Conservation (phyloP, 2,329 filamentous ascomycete species). For the Fusarium sp. region DNA sequence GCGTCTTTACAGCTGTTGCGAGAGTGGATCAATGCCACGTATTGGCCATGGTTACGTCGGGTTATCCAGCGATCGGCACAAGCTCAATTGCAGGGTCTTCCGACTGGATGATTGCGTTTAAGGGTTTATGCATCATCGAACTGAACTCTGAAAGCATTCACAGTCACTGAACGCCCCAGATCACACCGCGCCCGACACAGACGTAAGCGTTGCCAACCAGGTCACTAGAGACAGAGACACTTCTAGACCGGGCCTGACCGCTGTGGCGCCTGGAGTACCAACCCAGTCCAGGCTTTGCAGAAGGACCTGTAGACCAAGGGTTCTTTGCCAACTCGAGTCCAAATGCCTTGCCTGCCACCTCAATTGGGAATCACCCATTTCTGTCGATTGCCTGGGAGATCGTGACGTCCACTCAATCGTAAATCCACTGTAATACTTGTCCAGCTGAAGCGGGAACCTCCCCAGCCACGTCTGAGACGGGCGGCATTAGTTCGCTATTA, state of each 20-base stretch:
- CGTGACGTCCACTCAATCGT: not conserved
- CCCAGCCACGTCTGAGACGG: slow-evolving; percentile 1
- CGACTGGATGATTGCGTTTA: not conserved
- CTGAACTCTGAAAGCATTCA: not conserved
- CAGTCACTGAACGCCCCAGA: not conserved
- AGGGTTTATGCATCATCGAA: not conserved
- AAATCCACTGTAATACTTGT: not conserved
- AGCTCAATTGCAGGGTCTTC: not conserved
- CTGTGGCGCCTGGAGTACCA: not conserved
- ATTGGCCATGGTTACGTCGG: slow-evolving; percentile 1
- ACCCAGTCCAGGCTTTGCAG: not conserved
- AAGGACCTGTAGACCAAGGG: not conserved
- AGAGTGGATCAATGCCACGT: not conserved
- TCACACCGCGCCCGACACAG: not conserved
- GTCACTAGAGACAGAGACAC: not conserved
- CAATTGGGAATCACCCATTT: too few relatives aligned
- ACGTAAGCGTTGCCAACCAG: not conserved
- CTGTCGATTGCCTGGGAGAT: too few relatives aligned
- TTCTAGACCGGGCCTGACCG: not conserved
- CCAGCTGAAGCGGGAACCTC: not conserved
- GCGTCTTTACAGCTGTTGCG: slow-evolving; percentile 11
- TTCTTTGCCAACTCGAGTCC: not conserved
- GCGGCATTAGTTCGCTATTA: not conserved
- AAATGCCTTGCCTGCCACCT: not conserved
- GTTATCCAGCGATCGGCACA: not conserved